Evolutionary conservation across 495 filamentous ascomycete species (phyloP).

Genomic region (Xylaria curta): DNA sequence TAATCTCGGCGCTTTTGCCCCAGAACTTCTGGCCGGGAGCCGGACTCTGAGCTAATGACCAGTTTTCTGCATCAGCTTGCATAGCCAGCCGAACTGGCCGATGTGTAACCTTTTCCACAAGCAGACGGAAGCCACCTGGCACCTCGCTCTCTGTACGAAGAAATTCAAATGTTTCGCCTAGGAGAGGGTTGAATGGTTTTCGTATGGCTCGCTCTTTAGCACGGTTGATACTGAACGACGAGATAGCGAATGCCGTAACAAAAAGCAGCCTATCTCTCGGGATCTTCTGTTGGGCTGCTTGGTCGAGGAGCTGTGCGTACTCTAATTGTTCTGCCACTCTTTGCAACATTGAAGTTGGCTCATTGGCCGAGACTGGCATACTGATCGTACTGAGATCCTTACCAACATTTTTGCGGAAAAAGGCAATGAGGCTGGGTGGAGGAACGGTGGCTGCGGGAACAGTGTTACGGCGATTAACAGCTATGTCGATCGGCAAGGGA

Average conservation of each 20-base stretch:
- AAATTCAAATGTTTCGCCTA: slow-evolving; percentile 95
- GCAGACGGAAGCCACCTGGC: slow-evolving; percentile 79
- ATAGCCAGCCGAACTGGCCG: slow-evolving; percentile 90
- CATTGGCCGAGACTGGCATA: slow-evolving; percentile 97
- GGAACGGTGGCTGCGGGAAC: slow-evolving; percentile 73
- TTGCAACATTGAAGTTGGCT: slow-evolving; percentile 87
- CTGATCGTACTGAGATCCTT: slow-evolving; percentile 95
- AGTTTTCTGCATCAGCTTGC: slow-evolving; percentile 83
- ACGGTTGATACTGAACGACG: slow-evolving; percentile 76
- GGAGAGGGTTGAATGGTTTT: slow-evolving; percentile 97
- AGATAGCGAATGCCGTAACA: slow-evolving; percentile 89
- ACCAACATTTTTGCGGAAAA: slow-evolving; percentile 95
- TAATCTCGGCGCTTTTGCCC: slow-evolving; percentile 94
- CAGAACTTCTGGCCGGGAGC: slow-evolving; percentile 96
- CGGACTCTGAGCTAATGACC: slow-evolving; percentile 86
- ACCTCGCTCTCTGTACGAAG: slow-evolving; percentile 77
- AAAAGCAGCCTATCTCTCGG: slow-evolving; percentile 76
- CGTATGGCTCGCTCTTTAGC: slow-evolving; percentile 90
- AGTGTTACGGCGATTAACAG: slow-evolving; percentile 70
- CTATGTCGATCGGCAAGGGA: slow-evolving; percentile 74
- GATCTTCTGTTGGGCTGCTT: slow-evolving; percentile 65
- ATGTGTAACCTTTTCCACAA: slow-evolving; percentile 93
- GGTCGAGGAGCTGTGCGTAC: slow-evolving; percentile 83
- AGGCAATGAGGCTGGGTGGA: slow-evolving; percentile 90
- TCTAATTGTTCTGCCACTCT: slow-evolving; percentile 87